Evolutionary conservation across 768 basidiomycete genomes (phyloP).

Genomic region (Leucosporidium yakuticum): DNA sequence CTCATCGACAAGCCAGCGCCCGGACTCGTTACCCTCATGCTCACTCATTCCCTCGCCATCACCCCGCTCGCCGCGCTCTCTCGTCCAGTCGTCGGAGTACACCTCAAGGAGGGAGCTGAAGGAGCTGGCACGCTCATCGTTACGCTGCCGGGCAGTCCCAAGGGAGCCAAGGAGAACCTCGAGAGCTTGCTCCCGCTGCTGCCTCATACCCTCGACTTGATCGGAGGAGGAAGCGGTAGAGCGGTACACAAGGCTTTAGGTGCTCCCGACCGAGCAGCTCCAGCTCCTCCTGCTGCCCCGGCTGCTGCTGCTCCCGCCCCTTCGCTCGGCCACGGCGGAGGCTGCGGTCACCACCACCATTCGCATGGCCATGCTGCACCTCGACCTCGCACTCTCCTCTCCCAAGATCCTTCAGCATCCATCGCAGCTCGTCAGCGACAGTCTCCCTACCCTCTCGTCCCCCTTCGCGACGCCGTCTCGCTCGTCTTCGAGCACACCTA

Average conservation of each 20-base stretch:
- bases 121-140: constrained; percentile 58
- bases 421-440: constrained; percentile 60
- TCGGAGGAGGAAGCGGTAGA: constrained; percentile 38
- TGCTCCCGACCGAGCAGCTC: neutral
- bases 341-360: constrained; percentile 13
- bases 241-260: constrained; percentile 11
- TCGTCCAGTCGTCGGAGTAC: constrained; percentile 66
- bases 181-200: constrained; percentile 59
- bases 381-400: constrained; percentile 55
- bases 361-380: constrained; percentile 47
- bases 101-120: constrained; percentile 45
- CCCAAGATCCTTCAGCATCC: constrained; percentile 58
- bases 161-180: constrained; percentile 74
- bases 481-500: constrained; percentile 51
- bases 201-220: constrained; percentile 65
- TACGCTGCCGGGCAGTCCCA: constrained; percentile 77
- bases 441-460: constrained; percentile 69
- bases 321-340: neutral
- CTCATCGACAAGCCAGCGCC: constrained; percentile 46
- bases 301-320: neutral
- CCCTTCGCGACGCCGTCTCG: constrained; percentile 59
- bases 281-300: no score
- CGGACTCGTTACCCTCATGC: constrained; percentile 67
- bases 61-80: constrained; percentile 77
- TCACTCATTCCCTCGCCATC: constrained; percentile 61